phyloP scores from a whole-genome alignment of 2,329 filamentous ascomycete species.

The Apiospora hydei region DNA sequence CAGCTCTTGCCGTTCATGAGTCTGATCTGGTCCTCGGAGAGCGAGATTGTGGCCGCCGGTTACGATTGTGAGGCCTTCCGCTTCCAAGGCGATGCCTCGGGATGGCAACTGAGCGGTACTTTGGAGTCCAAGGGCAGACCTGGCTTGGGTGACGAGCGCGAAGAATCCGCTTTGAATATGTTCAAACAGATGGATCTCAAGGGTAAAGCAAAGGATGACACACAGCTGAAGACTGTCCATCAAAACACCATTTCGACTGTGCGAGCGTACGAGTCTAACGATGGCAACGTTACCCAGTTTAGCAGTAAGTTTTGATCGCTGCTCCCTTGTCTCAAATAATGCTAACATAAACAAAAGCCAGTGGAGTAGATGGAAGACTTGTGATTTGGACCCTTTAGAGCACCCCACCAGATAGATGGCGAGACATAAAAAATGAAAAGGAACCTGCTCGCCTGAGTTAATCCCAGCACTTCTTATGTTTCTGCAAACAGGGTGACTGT shows the following conservation, averaged over 20 bases:
- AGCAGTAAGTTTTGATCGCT: conserved; percentile 71
- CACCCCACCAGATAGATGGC: conserved; percentile 2
- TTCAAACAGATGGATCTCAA: conserved; percentile 99
- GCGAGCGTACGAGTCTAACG: conserved; percentile 74
- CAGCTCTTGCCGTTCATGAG: conserved; percentile 93
- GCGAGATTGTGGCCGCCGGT: conserved; percentile 93
- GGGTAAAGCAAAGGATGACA: conserved; percentile 90
- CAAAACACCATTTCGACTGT: conserved; percentile 95
- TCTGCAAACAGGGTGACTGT: not conserved
- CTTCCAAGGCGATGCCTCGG: conserved; percentile 77
- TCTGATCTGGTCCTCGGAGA: conserved; percentile 89
- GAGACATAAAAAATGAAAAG: conserved; percentile 6
- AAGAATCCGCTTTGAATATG: conserved; percentile 97
- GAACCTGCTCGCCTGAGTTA: not conserved
- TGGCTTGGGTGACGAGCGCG: conserved; percentile 68
- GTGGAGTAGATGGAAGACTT: conserved; percentile 82
- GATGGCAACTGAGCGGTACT: conserved; percentile 85
- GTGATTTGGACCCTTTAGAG: conserved; percentile 76
- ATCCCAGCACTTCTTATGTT: not conserved
- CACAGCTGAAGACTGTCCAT: conserved; percentile 92
- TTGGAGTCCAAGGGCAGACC: conserved; percentile 76
- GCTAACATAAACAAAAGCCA: conserved; percentile 61
- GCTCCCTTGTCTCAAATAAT: conserved; percentile 28
- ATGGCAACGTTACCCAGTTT: conserved; percentile 75
- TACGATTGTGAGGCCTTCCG: conserved; percentile 92